Conservation (phyloP, 495 filamentous ascomycete genomes). For the Xylaria telfairii region DNA sequence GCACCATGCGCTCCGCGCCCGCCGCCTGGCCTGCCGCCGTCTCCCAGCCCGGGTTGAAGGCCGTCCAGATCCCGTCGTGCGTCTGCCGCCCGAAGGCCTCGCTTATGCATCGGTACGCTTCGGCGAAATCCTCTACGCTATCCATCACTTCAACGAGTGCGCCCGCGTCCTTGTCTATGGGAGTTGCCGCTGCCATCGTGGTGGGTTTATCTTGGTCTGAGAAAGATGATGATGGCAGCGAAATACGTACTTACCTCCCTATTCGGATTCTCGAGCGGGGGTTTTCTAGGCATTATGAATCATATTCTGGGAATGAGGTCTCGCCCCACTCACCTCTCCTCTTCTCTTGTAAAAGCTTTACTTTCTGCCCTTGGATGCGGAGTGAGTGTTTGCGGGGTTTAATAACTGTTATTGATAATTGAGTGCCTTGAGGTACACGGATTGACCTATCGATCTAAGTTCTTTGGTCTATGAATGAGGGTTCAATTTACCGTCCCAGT, state of each 20-base stretch:
- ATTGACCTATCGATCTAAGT: too few relatives aligned
- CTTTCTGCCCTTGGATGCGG: neutral
- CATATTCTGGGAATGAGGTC: neutral
- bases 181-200: neutral
- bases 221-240: neutral
- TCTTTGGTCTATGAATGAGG: too few relatives aligned
- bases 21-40: constrained; percentile 40
- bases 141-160: constrained; percentile 31
- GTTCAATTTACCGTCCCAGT: too few relatives aligned
- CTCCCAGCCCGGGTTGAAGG: constrained; percentile 52
- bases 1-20: constrained; percentile 38
- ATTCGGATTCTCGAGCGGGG: neutral
- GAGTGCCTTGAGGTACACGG: too few relatives aligned
- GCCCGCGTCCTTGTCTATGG: constrained; percentile 10
- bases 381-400: neutral
- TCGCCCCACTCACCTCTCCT: constrained; percentile 8
- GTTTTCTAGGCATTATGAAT: constrained; percentile 7
- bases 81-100: constrained; percentile 50
- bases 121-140: constrained; percentile 27
- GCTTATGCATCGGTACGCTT: constrained; percentile 31
- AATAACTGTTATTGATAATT: neutral
- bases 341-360: neutral
- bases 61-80: constrained; percentile 50
- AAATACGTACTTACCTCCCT: neutral
- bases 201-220: neutral